Evolutionary conservation across 495 filamentous ascomycete species (phyloP), one percentile per base, ranked within the genome.

Genomic region (Eremomyces bilateralis): DNA sequence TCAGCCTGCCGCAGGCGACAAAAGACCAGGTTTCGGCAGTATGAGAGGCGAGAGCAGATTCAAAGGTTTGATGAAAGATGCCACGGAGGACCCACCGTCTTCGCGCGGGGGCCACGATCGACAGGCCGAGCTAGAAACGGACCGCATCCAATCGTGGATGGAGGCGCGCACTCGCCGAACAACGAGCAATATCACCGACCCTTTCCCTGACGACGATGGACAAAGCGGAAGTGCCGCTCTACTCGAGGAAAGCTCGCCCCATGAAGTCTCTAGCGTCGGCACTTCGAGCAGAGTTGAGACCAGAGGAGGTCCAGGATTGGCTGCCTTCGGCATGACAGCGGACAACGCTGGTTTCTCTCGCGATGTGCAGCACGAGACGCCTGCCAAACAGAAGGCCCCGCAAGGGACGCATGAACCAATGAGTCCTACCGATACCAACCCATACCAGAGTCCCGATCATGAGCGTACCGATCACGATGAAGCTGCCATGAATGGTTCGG

Each of bases 401-500:
- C 60, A 65, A 15, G 48, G 51, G 33, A 47, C 51, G 5, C 41
- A 62, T 36, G 78, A 82, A 41, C 73, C 74, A 4, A 66, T 78
- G 40, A 95, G 90, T 47, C 90, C 88, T 22, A 88, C 85, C 0
- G 82, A 92, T 40, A 95, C 88, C 1, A 97, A 97, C 52, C 90
- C 88, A n/a, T 97, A 84, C 47, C 77, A 79, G 42, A 95, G 85
- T 52, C 90, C 88, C 5, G 71, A 78, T n/a, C 75, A 69, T n/a
- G 77, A 83, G 13, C 69, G 71, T 21, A 62, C 61, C 0, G 73
- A 82, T 17, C 61, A 65, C 2, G 76, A 81, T 19, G 76, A 83
- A 39, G 52, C 58, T 28, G 71, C 71, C 28, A 58, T 60, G 6
- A 70, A 74, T 42, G 63, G 60, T 12, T 63, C 63, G 17, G 71